A percentile compares a stretch with the other conserved stretches of the same genome.
phyloP scores from a whole-genome alignment of 2,329 filamentous ascomycete genomes.

The Calonectria multiphialidica region DNA sequence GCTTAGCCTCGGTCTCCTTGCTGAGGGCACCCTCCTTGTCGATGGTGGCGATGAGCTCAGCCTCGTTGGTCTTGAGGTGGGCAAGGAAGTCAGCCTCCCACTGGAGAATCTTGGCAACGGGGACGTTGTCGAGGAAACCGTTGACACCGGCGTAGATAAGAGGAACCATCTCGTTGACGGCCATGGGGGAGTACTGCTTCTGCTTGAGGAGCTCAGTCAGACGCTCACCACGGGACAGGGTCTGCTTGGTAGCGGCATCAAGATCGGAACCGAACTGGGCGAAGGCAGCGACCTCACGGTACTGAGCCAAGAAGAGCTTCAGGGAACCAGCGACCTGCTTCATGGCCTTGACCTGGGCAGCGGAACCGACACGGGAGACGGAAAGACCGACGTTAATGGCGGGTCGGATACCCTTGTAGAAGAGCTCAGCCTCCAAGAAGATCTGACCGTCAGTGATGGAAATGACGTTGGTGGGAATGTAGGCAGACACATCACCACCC shows the following conservation, averaged over 20 bases:
- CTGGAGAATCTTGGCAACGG: constrained; percentile 89
- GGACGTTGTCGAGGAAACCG: constrained; percentile 89
- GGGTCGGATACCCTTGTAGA: constrained; percentile 99
- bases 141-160: constrained; percentile 99
- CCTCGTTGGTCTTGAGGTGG: constrained; percentile 92
- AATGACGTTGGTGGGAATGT: constrained; percentile 99
- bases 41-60: constrained; percentile 85
- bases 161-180: constrained; percentile 99
- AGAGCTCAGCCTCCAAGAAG: constrained; percentile 98
- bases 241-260: constrained; percentile 99
- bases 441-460: constrained; percentile 99
- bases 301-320: constrained; percentile 99
- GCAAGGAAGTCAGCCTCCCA: constrained; percentile 97
- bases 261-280: constrained; percentile 99
- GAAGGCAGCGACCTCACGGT: constrained; percentile 99
- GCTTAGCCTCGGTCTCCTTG: constrained; percentile 90
- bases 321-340: constrained; percentile 99
- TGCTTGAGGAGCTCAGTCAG: constrained; percentile 99
- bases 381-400: constrained; percentile 99
- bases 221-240: constrained; percentile 97
- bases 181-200: constrained; percentile 99
- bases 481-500: constrained; percentile 99
- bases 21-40: constrained; percentile 96
- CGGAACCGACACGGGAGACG: constrained; percentile 99
- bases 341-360: constrained; percentile 99